Conservation (phyloP, 768 basidiomycete species). For the Rhodotorula diobovata region DNA sequence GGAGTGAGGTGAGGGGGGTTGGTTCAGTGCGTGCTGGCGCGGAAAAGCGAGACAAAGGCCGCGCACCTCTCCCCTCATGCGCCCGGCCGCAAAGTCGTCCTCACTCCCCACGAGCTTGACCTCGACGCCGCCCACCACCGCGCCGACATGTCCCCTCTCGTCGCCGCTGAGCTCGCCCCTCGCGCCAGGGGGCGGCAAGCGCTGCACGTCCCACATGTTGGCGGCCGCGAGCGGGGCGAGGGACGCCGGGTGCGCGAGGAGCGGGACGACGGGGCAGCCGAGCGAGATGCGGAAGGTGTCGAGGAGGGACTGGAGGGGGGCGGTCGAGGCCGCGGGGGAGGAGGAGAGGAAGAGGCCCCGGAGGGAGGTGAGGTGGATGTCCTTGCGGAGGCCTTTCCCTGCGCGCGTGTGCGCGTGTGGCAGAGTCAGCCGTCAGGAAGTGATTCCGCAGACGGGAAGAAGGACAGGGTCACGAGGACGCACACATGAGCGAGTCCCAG, state of each 20-base stretch:
- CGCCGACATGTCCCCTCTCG: conserved; percentile 17
- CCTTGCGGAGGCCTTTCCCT: conserved; percentile 28
- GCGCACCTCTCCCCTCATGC: conserved; percentile 27
- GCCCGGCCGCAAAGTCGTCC: conserved; percentile 9
- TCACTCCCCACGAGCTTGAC: conserved; percentile 27
- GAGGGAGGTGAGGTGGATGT: conserved; percentile 18
- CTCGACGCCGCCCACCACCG: conserved; percentile 29
- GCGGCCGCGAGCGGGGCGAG: conserved; percentile 16
- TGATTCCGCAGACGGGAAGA: neutral
- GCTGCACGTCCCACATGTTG: conserved; percentile 32
- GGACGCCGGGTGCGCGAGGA: conserved; percentile 19
- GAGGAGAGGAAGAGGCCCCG: conserved; percentile 21
- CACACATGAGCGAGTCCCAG: conserved; percentile 32
- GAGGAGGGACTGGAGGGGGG: conserved; percentile 17
- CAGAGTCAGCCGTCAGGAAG: no score
- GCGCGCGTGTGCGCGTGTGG: neutral
- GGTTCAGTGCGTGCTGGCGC: neutral
- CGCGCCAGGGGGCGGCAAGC: conserved; percentile 23
- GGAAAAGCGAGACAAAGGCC: neutral
- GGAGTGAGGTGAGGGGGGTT: neutral
- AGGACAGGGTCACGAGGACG: neutral
- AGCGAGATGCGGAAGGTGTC: conserved; percentile 32
- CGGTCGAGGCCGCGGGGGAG: conserved; percentile 6
- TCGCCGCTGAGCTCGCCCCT: neutral
- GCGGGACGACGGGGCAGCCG: conserved; percentile 23